phyloP scores from a whole-genome alignment of 345 rosid genomes.

The Arabidopsis suecica region DNA sequence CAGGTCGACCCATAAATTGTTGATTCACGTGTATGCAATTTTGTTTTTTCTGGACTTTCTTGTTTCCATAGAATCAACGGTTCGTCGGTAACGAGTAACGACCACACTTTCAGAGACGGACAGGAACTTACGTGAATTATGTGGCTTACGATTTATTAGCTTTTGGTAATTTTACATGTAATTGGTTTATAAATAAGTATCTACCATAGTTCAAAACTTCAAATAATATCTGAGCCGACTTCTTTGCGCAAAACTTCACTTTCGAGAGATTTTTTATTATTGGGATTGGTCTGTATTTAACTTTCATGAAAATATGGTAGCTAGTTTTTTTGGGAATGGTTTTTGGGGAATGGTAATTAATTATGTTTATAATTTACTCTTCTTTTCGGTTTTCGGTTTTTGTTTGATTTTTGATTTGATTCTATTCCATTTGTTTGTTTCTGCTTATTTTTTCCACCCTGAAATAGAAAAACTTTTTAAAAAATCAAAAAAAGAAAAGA shows the following conservation, averaged over 20 bases:
- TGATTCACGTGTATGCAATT: constrained; percentile 20
- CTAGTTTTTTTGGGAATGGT: too few relatives aligned
- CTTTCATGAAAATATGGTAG: too few relatives aligned
- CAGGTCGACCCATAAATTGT: constrained; percentile 27
- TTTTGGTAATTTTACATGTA: neutral
- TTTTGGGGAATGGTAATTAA: too few relatives aligned
- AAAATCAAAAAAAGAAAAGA: too few relatives aligned
- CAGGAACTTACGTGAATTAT: constrained; percentile 22
- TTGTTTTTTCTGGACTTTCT: constrained; percentile 16
- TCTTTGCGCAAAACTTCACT: neutral
- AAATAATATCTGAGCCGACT: constrained; percentile 31
- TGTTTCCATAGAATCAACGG: constrained; percentile 24
- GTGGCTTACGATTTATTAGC: constrained; percentile 32
- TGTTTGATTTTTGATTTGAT: too few relatives aligned
- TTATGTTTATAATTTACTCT: too few relatives aligned
- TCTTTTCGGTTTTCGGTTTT: too few relatives aligned
- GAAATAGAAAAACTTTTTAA: too few relatives aligned
- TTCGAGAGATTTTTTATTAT: neutral
- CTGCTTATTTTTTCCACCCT: too few relatives aligned
- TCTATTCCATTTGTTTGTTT: too few relatives aligned
- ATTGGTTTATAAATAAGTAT: neutral
- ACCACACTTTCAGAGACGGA: constrained; percentile 31
- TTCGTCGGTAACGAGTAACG: constrained; percentile 37
- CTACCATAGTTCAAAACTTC: neutral
- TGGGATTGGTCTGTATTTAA: too few relatives aligned